phyloP scores from a whole-genome alignment of 108 stramenopile genomes.

The Cyclostephanos invisitatus region DNA sequence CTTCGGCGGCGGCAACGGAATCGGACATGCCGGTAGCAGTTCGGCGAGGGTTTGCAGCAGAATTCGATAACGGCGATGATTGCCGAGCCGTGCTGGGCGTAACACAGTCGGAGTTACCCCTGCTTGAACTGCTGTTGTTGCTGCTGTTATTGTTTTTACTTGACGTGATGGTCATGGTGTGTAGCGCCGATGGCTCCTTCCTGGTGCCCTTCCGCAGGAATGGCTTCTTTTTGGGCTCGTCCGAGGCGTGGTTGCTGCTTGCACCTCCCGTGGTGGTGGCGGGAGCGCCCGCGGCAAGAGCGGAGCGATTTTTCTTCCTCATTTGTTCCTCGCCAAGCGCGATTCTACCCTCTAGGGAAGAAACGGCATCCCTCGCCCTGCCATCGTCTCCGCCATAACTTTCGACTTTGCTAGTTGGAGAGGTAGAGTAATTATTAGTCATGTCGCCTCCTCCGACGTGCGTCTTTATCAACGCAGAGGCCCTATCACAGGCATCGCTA shows the following conservation, averaged over 20 bases:
- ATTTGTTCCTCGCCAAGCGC: conserved; percentile 38
- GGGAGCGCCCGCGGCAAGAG: background rate
- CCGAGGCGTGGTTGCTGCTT: background rate
- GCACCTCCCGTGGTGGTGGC: background rate
- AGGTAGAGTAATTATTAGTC: background rate
- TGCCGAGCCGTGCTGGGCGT: conserved; percentile 9
- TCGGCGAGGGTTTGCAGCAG: background rate
- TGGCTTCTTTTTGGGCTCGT: conserved; percentile 14
- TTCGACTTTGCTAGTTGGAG: background rate
- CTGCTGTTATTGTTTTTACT: background rate
- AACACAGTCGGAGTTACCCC: background rate
- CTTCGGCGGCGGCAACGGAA: background rate
- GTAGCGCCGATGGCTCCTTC: conserved; percentile 51
- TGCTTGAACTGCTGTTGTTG: background rate
- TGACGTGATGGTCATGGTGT: conserved; percentile 7
- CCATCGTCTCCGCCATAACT: background rate
- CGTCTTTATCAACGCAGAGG: background rate
- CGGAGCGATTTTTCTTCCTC: background rate
- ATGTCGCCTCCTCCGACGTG: background rate
- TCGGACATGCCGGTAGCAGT: background rate
- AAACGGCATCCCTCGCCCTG: background rate
- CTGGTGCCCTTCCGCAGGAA: conserved; percentile 41
- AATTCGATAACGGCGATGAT: background rate
- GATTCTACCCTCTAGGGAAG: conserved; percentile 21
- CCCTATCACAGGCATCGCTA: background rate